Evolutionary conservation across 345 rosid genomes (phyloP), one percentile per base, ranked within the genome.

Genomic region (Salix viminalis): DNA sequence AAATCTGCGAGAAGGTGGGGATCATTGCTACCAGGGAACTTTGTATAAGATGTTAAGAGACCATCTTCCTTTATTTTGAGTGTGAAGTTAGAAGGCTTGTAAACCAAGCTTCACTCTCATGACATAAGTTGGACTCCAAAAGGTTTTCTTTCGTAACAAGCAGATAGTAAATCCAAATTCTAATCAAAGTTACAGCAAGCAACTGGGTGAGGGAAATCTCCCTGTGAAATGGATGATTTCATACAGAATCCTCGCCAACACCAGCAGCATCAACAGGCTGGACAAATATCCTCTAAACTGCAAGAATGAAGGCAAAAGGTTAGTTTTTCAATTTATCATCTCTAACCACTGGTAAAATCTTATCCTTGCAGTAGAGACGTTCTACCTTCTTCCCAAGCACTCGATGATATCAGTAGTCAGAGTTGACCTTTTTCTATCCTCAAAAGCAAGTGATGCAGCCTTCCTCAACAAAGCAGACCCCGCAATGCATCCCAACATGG

Each of bases 401-500:
- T 89, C 89, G 3, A 96, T 93, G 77, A 96, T 92, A 81, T 93
- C 96, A 2, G 86, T 81, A 16, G 98, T 91, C 52, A 96, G 94
- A 71, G 99, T 92, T 61, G 99, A 91, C 72, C 98, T 87, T 80
- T 86, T 91, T 80, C 84, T 89, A 23, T 79, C 78, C 72, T 77
- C 79, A 60, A 93, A 93, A 70, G 99, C 98, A 44, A 86, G 86
- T 73, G 88, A 82, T 58, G 99, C 97, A 0, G 97, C 98, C 83
- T 88, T 96, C 85, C 99, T 90, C 81, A 93, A 65, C n/a, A 96
- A 77, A 79, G 90, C 89, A 75, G 94, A 92, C 32, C 89, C 99
- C 48, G 97, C 98, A 72, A 92, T 88, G 89, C 97, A 93, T n/a
- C 94, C 98, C 79, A 90, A 79, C 70, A 96, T 71, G 0, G 89